These are phyloP conservation scores for Trametes cingulata DNA, from an alignment of 768 basidiomycete genomes.

Conservation along the genomic window DNA sequence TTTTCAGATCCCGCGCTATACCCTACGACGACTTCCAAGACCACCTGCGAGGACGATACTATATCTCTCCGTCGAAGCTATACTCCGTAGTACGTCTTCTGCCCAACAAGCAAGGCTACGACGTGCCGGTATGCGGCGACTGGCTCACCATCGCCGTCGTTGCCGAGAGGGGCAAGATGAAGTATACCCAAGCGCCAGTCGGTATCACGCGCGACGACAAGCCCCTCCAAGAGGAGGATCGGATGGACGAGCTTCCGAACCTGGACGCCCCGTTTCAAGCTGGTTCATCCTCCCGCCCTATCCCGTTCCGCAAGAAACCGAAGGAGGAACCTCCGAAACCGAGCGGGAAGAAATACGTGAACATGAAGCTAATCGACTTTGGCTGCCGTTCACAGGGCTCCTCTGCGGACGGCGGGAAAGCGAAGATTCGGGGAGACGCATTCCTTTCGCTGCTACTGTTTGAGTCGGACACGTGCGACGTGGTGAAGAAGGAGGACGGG, in stretches of 20 bases:
- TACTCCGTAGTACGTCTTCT: conserved; percentile 83
- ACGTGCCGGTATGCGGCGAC: conserved; percentile 89
- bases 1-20: conserved; percentile 64
- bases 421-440: conserved; percentile 77
- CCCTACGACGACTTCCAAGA: conserved; percentile 79
- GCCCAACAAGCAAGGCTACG: conserved; percentile 81
- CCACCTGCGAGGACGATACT: conserved; percentile 81
- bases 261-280: conserved; percentile 17
- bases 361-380: conserved; percentile 82
- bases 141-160: conserved; percentile 97
- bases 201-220: conserved; percentile 47
- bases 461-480: conserved; percentile 76
- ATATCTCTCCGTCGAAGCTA: conserved; percentile 83
- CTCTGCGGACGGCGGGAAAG: conserved; percentile 54
- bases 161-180: conserved; percentile 83
- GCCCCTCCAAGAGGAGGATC: conserved; percentile 30
- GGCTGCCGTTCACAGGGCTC: conserved; percentile 58
- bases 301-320: conserved; percentile 30
- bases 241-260: conserved; percentile 21
- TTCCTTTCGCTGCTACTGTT: conserved; percentile 83
- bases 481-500: conserved; percentile 52
- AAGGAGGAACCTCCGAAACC: conserved; percentile 42
- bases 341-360: conserved; percentile 79
- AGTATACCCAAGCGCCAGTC: conserved; percentile 69
- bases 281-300: conserved; percentile 9